These are phyloP conservation scores for Ophiostoma himal-ulmi DNA, from an alignment of 2,329 filamentous ascomycete species.

Conservation along the genomic window DNA sequence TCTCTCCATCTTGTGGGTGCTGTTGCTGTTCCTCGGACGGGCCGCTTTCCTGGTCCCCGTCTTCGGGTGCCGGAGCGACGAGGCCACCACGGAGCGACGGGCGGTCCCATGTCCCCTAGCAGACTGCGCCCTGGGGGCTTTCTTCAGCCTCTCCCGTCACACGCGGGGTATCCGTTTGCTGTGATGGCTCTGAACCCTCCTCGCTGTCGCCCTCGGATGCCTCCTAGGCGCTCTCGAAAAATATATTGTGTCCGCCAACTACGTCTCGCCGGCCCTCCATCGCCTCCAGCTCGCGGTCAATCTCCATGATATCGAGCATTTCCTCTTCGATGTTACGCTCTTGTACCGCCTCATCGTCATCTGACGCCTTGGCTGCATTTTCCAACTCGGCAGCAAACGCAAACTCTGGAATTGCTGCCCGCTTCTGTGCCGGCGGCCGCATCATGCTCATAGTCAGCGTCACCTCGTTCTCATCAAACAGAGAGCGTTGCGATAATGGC, in stretches of 20 bases:
- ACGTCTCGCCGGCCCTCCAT: conserved; percentile 47
- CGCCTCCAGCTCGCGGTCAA: conserved; percentile 53
- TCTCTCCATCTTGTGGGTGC: neutral
- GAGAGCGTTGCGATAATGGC: conserved; percentile 20
- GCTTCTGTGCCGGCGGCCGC: conserved; percentile 24
- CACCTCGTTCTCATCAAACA: conserved; percentile 29
- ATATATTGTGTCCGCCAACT: conserved; percentile 34
- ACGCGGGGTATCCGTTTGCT: neutral
- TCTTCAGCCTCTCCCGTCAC: neutral
- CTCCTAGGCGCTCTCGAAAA: conserved; percentile 27
- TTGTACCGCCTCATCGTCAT: conserved; percentile 43
- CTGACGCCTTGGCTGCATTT: conserved; percentile 48
- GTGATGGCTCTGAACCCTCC: neutral
- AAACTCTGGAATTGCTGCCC: conserved; percentile 32
- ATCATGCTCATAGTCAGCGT: conserved; percentile 29
- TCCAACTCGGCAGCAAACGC: conserved; percentile 48
- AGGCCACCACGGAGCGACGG: conserved; percentile 4
- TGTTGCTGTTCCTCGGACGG: neutral
- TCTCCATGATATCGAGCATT: conserved; percentile 60
- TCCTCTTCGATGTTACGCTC: conserved; percentile 52
- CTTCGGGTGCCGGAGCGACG: neutral
- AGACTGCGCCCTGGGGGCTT: neutral
- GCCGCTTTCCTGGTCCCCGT: neutral
- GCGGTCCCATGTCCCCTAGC: neutral
- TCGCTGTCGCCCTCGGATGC: neutral